Base-by-base conservation (phyloP, 306 rosid species). In the Quercus engelmannii region DNA sequence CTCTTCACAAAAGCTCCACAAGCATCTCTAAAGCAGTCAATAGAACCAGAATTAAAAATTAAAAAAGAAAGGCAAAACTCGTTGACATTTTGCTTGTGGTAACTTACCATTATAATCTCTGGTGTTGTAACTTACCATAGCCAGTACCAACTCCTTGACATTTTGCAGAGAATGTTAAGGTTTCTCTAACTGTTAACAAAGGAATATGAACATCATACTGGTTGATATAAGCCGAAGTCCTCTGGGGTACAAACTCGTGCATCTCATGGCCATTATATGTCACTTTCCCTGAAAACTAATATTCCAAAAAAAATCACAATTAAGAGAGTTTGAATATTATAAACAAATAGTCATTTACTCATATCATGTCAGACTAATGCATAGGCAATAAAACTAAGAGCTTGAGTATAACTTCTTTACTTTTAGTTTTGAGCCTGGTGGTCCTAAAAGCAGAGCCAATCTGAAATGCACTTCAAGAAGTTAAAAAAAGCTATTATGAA, bases 91-190 rank as follows among this genome's bases (percentile, higher is more conserved):
- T n/a, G n/a, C n/a, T n/a, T n/a, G n/a, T n/a, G n/a, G n/a, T n/a
- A n/a, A n/a, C n/a, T n/a, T n/a, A n/a, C n/a, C 51, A 63, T 52
- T 63, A 33, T 8, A 73, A 49, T 71, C n/a, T 51, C 8, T 31
- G 4, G 68, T 11, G 17, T 55, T 64, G 64, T 25, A 55, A 78
- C 82, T 73, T 33, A 78, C 86, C 86, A 26, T 49, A 69, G 52
- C 82, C 55, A 55, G 79, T 41, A 10, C 79, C 82, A 74, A 83
- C 86, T 15, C 86, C 82, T 78, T 78, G 79, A 58, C 78, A 78
- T 78, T 72, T 83, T 43, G 82, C 79, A 56, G 86, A 83, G 79
- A 78, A 83, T 9, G 82, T 65, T 56, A 83, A 56, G 59, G 86
- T 83, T 78, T 78, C 86, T 58, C 86, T 58, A 54, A 78, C 86